Conservation (phyloP, 768 basidiomycete species). For the Paxillus involutus region DNA sequence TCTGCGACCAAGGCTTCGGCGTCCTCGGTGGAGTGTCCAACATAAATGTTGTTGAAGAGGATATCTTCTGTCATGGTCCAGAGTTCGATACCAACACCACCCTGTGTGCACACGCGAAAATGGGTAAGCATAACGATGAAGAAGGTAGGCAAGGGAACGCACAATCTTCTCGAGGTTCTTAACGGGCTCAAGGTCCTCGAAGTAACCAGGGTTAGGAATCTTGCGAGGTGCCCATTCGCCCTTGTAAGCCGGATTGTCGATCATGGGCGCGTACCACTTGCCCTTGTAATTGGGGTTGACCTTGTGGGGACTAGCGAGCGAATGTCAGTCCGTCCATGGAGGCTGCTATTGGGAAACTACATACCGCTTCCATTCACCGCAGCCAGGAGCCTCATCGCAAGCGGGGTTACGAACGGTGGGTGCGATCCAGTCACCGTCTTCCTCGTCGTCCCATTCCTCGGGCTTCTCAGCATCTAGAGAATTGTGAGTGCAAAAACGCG, state of each 20-base stretch:
- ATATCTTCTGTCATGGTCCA: constrained; percentile 99
- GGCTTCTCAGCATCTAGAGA: constrained; percentile 81
- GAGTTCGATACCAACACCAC: constrained; percentile 95
- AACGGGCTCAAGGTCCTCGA: constrained; percentile 82
- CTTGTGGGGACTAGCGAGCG: constrained; percentile 64
- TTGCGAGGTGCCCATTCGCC: constrained; percentile 90
- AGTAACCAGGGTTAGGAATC: constrained; percentile 90
- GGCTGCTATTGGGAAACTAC: not conserved
- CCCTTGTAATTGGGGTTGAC: constrained; percentile 96
- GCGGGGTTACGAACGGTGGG: constrained; percentile 89
- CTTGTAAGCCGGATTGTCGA: constrained; percentile 97
- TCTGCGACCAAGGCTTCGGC: constrained; percentile 82
- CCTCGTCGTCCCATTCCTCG: constrained; percentile 99
- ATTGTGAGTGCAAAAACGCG: not conserved
- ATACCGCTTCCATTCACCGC: constrained; percentile 91
- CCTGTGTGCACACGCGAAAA: constrained; percentile 39
- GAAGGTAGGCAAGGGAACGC: constrained; percentile 23
- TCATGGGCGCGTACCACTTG: constrained; percentile 93
- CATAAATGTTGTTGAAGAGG: constrained; percentile 90
- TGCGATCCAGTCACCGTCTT: constrained; percentile 98
- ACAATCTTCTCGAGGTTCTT: constrained; percentile 86
- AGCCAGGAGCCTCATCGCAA: constrained; percentile 88
- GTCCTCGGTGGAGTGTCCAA: constrained; percentile 86
- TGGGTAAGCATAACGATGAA: not conserved
- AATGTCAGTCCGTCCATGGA: not conserved